Evolutionary conservation across 768 basidiomycete genomes (phyloP).

Genomic region (Suillus paluster): DNA sequence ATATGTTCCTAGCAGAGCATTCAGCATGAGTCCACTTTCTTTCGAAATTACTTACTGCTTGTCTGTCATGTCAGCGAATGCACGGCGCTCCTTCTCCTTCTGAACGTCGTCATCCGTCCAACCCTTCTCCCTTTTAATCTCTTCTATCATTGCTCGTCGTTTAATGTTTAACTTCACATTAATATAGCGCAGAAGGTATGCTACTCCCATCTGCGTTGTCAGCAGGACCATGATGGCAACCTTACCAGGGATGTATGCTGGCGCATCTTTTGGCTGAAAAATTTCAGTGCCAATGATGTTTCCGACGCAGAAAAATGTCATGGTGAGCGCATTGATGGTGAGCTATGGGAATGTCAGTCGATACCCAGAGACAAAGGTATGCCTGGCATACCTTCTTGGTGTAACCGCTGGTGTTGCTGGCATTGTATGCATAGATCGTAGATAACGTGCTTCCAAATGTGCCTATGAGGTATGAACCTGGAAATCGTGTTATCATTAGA

Average conservation of each 20-base stretch:
- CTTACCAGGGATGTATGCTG: slow-evolving; percentile 39
- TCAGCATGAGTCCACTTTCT: neutral
- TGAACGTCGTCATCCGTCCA: slow-evolving; percentile 29
- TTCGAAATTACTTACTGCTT: slow-evolving; percentile 21
- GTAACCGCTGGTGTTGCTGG: slow-evolving; percentile 28
- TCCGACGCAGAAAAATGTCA: slow-evolving; percentile 21
- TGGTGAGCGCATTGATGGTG: slow-evolving; percentile 24
- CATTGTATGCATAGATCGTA: slow-evolving; percentile 30
- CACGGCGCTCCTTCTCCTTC: slow-evolving; percentile 26
- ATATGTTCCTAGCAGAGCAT: slow-evolving; percentile 30
- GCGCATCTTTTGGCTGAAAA: slow-evolving; percentile 29
- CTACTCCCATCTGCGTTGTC: slow-evolving; percentile 24
- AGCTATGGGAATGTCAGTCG: slow-evolving; percentile 13
- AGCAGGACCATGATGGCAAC: slow-evolving; percentile 36
- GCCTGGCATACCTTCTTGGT: slow-evolving; percentile 30
- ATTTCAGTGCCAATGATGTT: slow-evolving; percentile 31
- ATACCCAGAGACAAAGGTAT: neutral
- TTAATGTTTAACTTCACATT: slow-evolving; percentile 29
- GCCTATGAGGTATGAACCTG: slow-evolving; percentile 23
- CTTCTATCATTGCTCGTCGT: slow-evolving; percentile 18
- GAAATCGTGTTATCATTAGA: neutral
- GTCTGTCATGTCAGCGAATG: slow-evolving; percentile 35
- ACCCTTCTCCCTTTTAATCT: slow-evolving; percentile 18
- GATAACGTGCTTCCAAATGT: slow-evolving; percentile 31
- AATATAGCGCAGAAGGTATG: slow-evolving; percentile 22